Evolutionary conservation across 208 protist species (phyloP).

Genomic region (Trypanosoma cruzi): DNA sequence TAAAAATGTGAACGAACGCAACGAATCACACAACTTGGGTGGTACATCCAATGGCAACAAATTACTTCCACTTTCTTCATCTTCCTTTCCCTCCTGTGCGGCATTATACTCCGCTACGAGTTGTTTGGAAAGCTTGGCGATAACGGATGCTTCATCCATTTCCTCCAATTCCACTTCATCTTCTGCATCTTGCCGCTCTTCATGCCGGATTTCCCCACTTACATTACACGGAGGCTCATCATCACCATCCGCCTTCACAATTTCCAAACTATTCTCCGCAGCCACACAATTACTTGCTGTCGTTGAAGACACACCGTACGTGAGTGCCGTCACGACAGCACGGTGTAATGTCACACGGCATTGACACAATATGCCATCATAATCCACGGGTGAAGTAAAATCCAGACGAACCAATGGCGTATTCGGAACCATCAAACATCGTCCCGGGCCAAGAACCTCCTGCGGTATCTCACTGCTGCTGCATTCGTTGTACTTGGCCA

Average conservation of each 20-base stretch:
- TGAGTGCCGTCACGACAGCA: slow-evolving; percentile 53
- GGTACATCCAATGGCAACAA: slow-evolving; percentile 39
- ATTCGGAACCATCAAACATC: slow-evolving; percentile 45
- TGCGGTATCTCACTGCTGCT: slow-evolving; percentile 25
- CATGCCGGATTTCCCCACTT: slow-evolving; percentile 3
- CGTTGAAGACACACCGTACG: slow-evolving; percentile 21
- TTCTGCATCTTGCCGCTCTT: slow-evolving; percentile 27
- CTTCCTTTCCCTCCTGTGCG: slow-evolving; percentile 44
- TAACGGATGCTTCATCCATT: slow-evolving; percentile 19
- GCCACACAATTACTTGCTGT: neutral
- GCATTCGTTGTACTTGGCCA: slow-evolving; percentile 28
- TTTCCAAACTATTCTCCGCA: neutral
- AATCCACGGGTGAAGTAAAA: slow-evolving; percentile 40
- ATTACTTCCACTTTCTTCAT: slow-evolving; percentile 28
- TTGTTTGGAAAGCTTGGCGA: slow-evolving; percentile 54
- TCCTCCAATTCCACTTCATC: slow-evolving; percentile 3
- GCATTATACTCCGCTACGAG: slow-evolving; percentile 74
- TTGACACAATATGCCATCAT: slow-evolving; percentile 47
- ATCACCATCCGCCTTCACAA: neutral
- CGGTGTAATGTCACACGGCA: slow-evolving; percentile 72
- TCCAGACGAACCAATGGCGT: slow-evolving; percentile 41
- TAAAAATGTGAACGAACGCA: slow-evolving; percentile 42
- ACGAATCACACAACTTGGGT: slow-evolving; percentile 25
- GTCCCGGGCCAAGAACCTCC: slow-evolving; percentile 26
- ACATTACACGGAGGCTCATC: neutral